phyloP scores from a whole-genome alignment of 2,329 filamentous ascomycete genomes.

The Exophiala mesophila region DNA sequence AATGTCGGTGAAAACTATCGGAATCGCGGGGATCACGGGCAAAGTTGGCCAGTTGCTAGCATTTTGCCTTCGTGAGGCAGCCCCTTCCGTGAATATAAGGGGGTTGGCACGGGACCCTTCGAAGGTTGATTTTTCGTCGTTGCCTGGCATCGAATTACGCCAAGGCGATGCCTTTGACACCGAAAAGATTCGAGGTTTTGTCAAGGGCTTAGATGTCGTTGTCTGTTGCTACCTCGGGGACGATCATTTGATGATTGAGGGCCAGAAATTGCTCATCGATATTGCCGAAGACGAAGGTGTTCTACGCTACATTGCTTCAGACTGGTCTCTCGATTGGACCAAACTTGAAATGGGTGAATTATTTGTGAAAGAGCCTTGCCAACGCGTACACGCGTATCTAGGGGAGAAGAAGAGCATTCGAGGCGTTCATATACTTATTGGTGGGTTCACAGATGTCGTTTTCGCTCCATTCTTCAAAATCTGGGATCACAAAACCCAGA shows the following conservation, averaged over 20 bases:
- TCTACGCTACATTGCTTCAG: constrained; percentile 38
- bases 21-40: constrained; percentile 33
- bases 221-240: constrained; percentile 41
- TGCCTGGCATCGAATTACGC: constrained; percentile 24
- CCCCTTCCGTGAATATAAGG: constrained; percentile 27
- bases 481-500: constrained; percentile 26
- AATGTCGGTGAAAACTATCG: constrained; percentile 22
- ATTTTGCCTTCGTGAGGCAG: constrained; percentile 27
- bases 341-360: constrained; percentile 36
- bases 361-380: constrained; percentile 39
- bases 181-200: constrained; percentile 28
- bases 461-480: constrained; percentile 28
- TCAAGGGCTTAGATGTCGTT: constrained; percentile 32
- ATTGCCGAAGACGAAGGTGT: constrained; percentile 34
- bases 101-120: constrained; percentile 30
- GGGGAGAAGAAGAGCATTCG: constrained; percentile 34
- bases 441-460: constrained; percentile 35
- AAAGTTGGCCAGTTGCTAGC: constrained; percentile 32
- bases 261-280: constrained; percentile 41
- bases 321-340: constrained; percentile 40
- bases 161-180: constrained; percentile 28
- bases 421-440: constrained; percentile 41
- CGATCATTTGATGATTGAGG: constrained; percentile 37
- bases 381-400: constrained; percentile 36
- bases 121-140: constrained; percentile 26